Base-by-base conservation (phyloP, 257 asterid genomes). In the Gentiana dahurica region DNA sequence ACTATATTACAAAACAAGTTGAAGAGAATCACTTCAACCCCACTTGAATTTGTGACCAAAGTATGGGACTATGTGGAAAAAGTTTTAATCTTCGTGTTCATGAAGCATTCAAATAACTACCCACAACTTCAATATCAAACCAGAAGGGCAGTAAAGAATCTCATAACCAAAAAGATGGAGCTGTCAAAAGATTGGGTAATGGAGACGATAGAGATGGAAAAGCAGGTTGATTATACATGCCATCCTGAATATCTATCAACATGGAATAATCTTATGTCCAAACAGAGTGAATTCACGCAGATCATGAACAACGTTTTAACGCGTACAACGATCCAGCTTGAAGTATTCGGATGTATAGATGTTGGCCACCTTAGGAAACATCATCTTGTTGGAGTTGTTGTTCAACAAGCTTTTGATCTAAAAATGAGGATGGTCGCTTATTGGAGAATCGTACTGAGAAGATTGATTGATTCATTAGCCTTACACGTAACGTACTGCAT, bases 361-460 rank as follows among this genome's bases (percentile, higher is more conserved):
- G 24, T 24, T 24, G 24, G 1, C 24, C 24, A 24, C 0, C 24
- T 24, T 24, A 24, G 24, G 24, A 24, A 24, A 24, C 24, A 51
- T 1, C 68, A 60, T 36, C 61, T 75, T 1, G 50, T 49, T 55
- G 34, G 1, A 0, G 61, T 24, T 1, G 13, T 33, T 3, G 60
- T 54, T 3, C 53, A 55, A 2, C 68, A 71, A 54, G 81, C 78
- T 0, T 75, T 71, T 10, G 81, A 75, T 13, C 2, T 54, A 46
- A 54, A 54, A 38, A 54, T 54, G 58, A 36, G 58, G 8, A 36
- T 54, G 58, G 53, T 24, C 2, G 71, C 81, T 0, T 75, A 75
- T 0, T 71, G 75, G 24, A 24, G 24, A 24, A 24, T 24, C 24
- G 24, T 24, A 24, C 24, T 24, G 24, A 24, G 24, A 24, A 24